Base-by-base conservation (phyloP, 257 asterid species). In the Solanum paucissectum region DNA sequence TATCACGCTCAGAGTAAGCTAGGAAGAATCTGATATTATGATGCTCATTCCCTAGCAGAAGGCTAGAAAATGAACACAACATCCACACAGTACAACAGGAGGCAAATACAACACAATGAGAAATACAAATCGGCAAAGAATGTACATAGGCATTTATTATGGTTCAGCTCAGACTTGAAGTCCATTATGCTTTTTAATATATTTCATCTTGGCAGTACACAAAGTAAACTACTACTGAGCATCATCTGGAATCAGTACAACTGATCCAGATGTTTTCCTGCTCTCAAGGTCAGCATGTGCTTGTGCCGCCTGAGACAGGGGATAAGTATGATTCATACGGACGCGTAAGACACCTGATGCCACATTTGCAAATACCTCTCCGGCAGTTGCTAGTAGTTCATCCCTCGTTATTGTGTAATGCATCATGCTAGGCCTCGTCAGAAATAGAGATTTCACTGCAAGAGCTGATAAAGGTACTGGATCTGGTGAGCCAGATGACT, bases 281-380 rank as follows among this genome's bases (percentile, higher is more conserved):
- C 86, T 89, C 94, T 97, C 99, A 10, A 97, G 93, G 90, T 95
- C 99, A 7, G 93, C 88, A 77, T 97, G 99, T 12, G 99, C 99
- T 89, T 92, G 94, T 20, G 98, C 96, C 0, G 95, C 98, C 88
- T 94, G 92, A 18, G 98, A 95, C 75, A 96, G 90, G 7, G 94
- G 94, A 89, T 95, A 97, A 0, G 94, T 93, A 87, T 95, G 99
- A 89, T 96, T 97, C 33, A 93, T 90, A 40, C 93, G 98, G 73
- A 89, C 95, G 7, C 91, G 87, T 16, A 97, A 71, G 13, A 94
- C 90, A n/a, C 99, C 99, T 0, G 96, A 89, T n/a, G 83, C 94
- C 23, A 92, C 90, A 44, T 93, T 93, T 7, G 97, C 88, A 83
- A 97, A 95, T 10, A 97, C 95, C 91, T 95, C 99, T 7, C 96